Evolutionary conservation across 2,329 filamentous ascomycete species (phyloP).

Genomic region (Beauveria australis): DNA sequence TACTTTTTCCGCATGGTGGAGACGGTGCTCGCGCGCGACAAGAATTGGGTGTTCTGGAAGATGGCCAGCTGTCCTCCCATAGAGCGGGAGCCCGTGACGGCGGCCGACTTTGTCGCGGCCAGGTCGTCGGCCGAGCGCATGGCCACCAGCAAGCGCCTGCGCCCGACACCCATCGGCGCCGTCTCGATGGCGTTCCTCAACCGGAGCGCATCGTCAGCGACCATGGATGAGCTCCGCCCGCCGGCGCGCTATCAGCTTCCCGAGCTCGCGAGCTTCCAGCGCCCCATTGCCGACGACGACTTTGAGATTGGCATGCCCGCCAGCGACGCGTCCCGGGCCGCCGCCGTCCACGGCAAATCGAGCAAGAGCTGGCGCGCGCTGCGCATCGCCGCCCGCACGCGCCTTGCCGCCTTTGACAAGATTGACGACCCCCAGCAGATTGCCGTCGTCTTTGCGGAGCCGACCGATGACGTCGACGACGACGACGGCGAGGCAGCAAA

Average conservation of each 20-base stretch:
- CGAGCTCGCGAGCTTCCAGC: conserved; percentile 59
- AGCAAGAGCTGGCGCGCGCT: conserved; percentile 89
- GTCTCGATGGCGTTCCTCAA: conserved; percentile 72
- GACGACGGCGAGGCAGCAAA: conserved; percentile 24
- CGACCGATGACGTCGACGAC: conserved; percentile 26
- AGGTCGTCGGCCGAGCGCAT: conserved; percentile 57
- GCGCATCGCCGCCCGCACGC: conserved; percentile 66
- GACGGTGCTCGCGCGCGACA: conserved; percentile 88
- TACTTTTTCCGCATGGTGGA: conserved; percentile 97
- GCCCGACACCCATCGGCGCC: conserved; percentile 60
- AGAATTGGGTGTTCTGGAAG: conserved; percentile 99
- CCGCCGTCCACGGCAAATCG: conserved; percentile 61
- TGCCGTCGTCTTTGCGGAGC: conserved; percentile 46
- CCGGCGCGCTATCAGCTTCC: conserved; percentile 59
- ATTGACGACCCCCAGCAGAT: conserved; percentile 76
- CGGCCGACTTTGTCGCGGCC: conserved; percentile 60
- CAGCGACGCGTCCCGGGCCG: conserved; percentile 47
- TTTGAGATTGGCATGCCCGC: conserved; percentile 80
- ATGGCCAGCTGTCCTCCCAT: conserved; percentile 87
- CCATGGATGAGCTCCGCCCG: conserved; percentile 61
- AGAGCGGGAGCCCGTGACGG: conserved; percentile 62
- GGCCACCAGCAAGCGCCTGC: conserved; percentile 63
- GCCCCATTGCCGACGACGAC: conserved; percentile 68
- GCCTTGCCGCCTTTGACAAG: conserved; percentile 73
- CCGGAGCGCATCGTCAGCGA: conserved; percentile 37